Conservation (phyloP, 768 basidiomycete genomes). For the Russula olivacea region DNA sequence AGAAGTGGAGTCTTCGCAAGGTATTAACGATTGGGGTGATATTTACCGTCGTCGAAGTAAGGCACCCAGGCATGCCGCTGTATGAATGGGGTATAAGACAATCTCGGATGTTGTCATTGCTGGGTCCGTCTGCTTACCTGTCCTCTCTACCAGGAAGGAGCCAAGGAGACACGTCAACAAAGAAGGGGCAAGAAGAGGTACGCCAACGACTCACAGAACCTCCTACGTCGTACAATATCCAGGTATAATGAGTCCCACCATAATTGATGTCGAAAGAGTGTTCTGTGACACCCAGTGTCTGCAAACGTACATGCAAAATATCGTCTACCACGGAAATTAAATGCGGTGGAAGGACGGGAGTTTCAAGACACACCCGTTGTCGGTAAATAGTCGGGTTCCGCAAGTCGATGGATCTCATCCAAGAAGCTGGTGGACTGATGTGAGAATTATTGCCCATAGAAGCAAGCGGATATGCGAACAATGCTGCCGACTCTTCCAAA, state of each 20-base stretch:
- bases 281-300: slow-evolving; percentile 75
- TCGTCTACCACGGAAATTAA: slow-evolving; percentile 45
- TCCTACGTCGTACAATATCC: slow-evolving; percentile 81
- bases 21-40: slow-evolving; percentile 13
- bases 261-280: slow-evolving; percentile 65
- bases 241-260: slow-evolving; percentile 58
- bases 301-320: slow-evolving; percentile 71
- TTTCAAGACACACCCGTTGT: slow-evolving; percentile 46
- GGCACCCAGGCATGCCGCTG: slow-evolving; percentile 79
- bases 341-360: not conserved
- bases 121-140: slow-evolving; percentile 18
- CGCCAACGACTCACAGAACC: slow-evolving; percentile 53
- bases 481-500: slow-evolving; percentile 70
- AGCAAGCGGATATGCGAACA: slow-evolving; percentile 43
- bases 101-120: not conserved
- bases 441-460: slow-evolving; percentile 9
- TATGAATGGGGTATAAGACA: not conserved
- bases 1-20: slow-evolving; percentile 44
- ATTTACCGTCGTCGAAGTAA: slow-evolving; percentile 66
- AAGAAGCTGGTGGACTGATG: slow-evolving; percentile 49
- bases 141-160: slow-evolving; percentile 15
- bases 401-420: slow-evolving; percentile 56
- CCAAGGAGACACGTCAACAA: slow-evolving; percentile 15
- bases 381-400: slow-evolving; percentile 64
- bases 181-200: not conserved